Base-by-base conservation (phyloP, 108 stramenopile genomes). In the Nitzschia inconspicua region DNA sequence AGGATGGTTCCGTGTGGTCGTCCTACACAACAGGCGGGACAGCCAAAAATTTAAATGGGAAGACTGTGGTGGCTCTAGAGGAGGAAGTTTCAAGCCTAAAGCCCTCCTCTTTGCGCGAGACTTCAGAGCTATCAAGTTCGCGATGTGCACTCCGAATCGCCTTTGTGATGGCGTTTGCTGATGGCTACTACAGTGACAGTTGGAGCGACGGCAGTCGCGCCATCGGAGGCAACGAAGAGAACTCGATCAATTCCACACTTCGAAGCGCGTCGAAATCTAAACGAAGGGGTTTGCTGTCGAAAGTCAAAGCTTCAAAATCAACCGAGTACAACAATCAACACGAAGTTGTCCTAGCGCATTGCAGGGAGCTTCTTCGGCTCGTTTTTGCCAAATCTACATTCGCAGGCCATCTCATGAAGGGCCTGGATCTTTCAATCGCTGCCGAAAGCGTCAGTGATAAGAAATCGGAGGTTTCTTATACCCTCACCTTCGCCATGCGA, bases 401-500 rank as follows among this genome's bases (percentile, higher is more conserved):
- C 11, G 67, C 73, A 31, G 69, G 47, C 44, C 61, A 41, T 39
- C 61, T 76, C 57, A 34, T 77, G 19, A 59, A 50, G 27, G 74
- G 77, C 42, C 57, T 66, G 27, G 49, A 78, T 59, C 7, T 23
- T 16, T 68, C 77, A 10, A 54, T 78, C 30, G 43, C 49, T 8
- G 34, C 60, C 3, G 44, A 24, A n/a, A 13, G 25, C 31, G 23
- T 29, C 34, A 2, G 37, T 24, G 32, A 46, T n/a, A 20, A 32
- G 41, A 66, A 50, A 37, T 11, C 46, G 61, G 35, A 64, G 44
- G 30, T 55, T 14, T 19, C 24, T 39, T 73, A 71, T 30, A 70
- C 80, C 5, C 47, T 82, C 22, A 88, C 92, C 16, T 93, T 88
- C 66, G 83, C 86, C 18, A 93, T 93, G 92, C 72, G 92, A 18